Percentiles rank a stretch among this genome's conserved stretches.
Conservation (phyloP, 306 rosid genomes). For the Senna tora region DNA sequence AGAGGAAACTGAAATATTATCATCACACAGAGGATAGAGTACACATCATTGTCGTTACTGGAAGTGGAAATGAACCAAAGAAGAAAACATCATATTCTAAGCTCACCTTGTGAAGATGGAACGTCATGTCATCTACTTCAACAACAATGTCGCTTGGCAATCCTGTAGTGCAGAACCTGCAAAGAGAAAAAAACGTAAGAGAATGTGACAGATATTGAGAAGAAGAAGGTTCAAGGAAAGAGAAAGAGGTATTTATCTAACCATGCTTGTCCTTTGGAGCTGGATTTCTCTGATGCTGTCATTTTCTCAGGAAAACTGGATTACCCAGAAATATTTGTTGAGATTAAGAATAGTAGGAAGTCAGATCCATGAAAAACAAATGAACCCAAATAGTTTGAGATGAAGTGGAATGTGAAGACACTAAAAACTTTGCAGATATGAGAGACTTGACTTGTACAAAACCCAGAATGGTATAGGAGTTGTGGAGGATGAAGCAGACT, state of each 20-base stretch:
- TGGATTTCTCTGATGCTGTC: slow-evolving; percentile 63
- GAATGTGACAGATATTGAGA: neutral
- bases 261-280: slow-evolving; percentile 97
- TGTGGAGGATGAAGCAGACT: slow-evolving; percentile 41
- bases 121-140: slow-evolving; percentile 85
- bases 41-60: slow-evolving; percentile 13
- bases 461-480: slow-evolving; percentile 30
- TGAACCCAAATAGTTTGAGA: slow-evolving; percentile 10
- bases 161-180: slow-evolving; percentile 97
- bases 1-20: slow-evolving; percentile 76
- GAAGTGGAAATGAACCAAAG: slow-evolving; percentile 34
- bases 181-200: neutral
- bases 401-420: slow-evolving; percentile 15
- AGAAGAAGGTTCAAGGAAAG: neutral
- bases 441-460: slow-evolving; percentile 23
- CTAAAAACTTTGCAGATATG: slow-evolving; percentile 33
- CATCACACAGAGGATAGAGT: neutral
- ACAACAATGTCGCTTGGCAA: slow-evolving; percentile 93
- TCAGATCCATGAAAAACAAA: slow-evolving; percentile 44
- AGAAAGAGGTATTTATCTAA: slow-evolving; percentile 40
- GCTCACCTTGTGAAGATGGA: slow-evolving; percentile 93
- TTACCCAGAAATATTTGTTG: neutral
- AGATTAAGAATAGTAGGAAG: slow-evolving; percentile 28
- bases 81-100: slow-evolving; percentile 20
- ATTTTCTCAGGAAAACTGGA: slow-evolving; percentile 44